Evolutionary conservation across 176 grass and related monocot species (phyloP), one percentile per base, ranked within the genome.

Genomic region (Pontederia crassipes): DNA sequence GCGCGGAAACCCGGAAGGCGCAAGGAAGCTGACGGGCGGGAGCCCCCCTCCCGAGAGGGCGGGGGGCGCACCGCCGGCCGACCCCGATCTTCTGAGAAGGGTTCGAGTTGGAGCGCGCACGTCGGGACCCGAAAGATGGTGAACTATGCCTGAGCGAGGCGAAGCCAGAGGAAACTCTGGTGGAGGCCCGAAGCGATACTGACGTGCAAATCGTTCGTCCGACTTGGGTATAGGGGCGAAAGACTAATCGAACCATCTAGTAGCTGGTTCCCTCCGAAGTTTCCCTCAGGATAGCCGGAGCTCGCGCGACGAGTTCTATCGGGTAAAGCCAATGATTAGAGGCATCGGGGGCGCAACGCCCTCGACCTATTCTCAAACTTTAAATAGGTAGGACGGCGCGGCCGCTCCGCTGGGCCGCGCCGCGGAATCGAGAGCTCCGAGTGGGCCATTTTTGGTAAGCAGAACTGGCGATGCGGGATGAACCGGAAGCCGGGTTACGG

Each of bases 41-140:
- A n/a, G n/a, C n/a, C n/a, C n/a, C n/a, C n/a, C n/a, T n/a, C n/a
- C n/a, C n/a, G n/a, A n/a, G n/a, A n/a, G n/a, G n/a, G n/a, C n/a
- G n/a, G n/a, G n/a, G n/a, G n/a, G n/a, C n/a, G n/a, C n/a, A n/a
- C n/a, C n/a, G n/a, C n/a, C n/a, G n/a, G n/a, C n/a, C n/a, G n/a
- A n/a, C 69, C 69, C 68, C 53, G 73, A 88, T 79, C 85, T 88
- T 88, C 16, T 80, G 73, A 83, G 80, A 88, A 83, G 77, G 85
- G 80, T 88, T 88, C 55, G 80, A 83, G 80, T 83, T 77, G 76
- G 80, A 86, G 75, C 79, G 75, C 58, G 73, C 66, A 66, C 79
- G 72, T 87, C 79, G 75, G 79, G 79, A 87, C 84, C 75, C 79
- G 72, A 87, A 87, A 87, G 79, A 87, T 82, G 75, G 84, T 87